phyloP scores from a whole-genome alignment of 352 stramenopile species.

The Globisporangium canariense region DNA sequence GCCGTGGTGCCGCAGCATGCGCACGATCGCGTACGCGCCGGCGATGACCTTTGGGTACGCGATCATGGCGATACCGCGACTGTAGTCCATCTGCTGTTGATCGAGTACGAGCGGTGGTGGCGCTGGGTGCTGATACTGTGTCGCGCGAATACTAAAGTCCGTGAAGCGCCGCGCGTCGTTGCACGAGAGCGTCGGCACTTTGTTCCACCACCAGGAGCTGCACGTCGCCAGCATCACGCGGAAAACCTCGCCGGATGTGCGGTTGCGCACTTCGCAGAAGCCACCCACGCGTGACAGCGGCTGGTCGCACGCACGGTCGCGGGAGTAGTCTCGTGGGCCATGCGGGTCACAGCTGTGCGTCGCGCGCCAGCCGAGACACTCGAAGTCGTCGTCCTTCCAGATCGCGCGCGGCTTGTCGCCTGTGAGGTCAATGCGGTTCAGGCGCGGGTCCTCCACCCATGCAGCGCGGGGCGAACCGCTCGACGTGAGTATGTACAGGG shows the following conservation, averaged over 20 bases:
- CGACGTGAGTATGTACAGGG: not conserved
- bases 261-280: slow-evolving; percentile 68
- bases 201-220: slow-evolving; percentile 58
- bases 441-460: slow-evolving; percentile 18
- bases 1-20: slow-evolving; percentile 20
- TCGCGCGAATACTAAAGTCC: slow-evolving; percentile 57
- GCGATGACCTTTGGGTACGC: slow-evolving; percentile 30
- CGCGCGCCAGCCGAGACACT: slow-evolving; percentile 70
- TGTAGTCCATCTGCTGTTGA: not conserved
- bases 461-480: not conserved
- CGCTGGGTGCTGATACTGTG: slow-evolving; percentile 24
- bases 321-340: slow-evolving; percentile 31
- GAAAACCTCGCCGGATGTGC: slow-evolving; percentile 38
- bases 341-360: slow-evolving; percentile 64
- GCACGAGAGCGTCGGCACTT: slow-evolving; percentile 49
- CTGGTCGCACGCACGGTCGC: slow-evolving; percentile 39
- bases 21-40: slow-evolving; percentile 24
- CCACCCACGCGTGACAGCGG: slow-evolving; percentile 40
- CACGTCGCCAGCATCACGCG: slow-evolving; percentile 66
- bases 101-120: not conserved
- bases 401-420: slow-evolving; percentile 30
- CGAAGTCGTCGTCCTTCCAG: slow-evolving; percentile 56
- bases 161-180: slow-evolving; percentile 51
- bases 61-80: slow-evolving; percentile 22
- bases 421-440: slow-evolving; percentile 41